These are phyloP conservation scores for Aaosphaeria pasadenensis DNA, from an alignment of 2,329 filamentous ascomycete genomes.

Conservation along the genomic window DNA sequence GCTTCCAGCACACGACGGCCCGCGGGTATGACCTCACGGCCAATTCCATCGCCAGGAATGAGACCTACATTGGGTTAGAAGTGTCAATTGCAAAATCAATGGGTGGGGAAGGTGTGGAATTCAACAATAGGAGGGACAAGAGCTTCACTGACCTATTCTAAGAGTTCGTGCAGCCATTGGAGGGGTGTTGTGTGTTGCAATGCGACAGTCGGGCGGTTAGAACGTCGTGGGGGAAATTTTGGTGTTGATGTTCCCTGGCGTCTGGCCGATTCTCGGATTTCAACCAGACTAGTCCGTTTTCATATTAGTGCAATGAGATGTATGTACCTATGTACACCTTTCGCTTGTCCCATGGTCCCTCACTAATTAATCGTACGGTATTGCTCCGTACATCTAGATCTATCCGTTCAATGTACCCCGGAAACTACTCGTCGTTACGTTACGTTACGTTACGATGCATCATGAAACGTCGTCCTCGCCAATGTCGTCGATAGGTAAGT, in stretches of 20 bases:
- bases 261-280: conserved; percentile 8
- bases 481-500: too few species aligned
- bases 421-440: too few species aligned
- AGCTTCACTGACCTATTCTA: conserved; percentile 8
- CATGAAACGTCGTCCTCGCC: too few species aligned
- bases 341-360: too few species aligned
- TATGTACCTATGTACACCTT: too few species aligned
- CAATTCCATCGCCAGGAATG: conserved; percentile 97
- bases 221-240: conserved; percentile 3
- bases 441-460: too few species aligned
- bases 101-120: neutral
- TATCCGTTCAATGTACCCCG: too few species aligned
- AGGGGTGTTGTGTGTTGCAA: neutral
- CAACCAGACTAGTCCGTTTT: too few species aligned
- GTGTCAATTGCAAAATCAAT: neutral
- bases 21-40: conserved; percentile 94
- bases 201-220: neutral
- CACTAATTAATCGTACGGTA: too few species aligned
- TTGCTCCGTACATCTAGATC: too few species aligned
- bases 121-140: neutral
- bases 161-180: conserved; percentile 13
- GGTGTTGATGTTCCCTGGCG: conserved; percentile 4
- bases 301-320: too few species aligned
- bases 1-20: conserved; percentile 90
- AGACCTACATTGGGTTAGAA: conserved; percentile 60